Conservation (phyloP, 768 basidiomycete genomes). For the Leccinum fibrillosum region DNA sequence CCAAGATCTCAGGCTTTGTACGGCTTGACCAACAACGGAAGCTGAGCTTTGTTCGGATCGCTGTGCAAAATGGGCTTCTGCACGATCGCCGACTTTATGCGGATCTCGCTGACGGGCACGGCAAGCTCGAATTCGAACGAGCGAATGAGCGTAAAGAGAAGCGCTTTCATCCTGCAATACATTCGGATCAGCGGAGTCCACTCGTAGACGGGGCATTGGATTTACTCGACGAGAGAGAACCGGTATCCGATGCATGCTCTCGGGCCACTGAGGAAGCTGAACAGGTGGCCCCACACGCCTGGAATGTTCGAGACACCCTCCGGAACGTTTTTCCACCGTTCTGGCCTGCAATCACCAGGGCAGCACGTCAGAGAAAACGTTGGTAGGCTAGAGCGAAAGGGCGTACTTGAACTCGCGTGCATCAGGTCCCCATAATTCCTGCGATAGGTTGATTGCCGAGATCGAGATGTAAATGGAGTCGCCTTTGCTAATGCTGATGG, state of each 20-base stretch:
- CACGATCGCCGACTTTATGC: slow-evolving; percentile 29
- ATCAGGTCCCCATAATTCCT: slow-evolving; percentile 61
- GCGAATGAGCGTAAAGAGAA: slow-evolving; percentile 35
- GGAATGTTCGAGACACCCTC: slow-evolving; percentile 47
- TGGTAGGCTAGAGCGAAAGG: not conserved
- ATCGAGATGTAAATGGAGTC: slow-evolving; percentile 52
- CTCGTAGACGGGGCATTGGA: not conserved
- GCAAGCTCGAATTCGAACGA: slow-evolving; percentile 52
- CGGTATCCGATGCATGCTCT: slow-evolving; percentile 66
- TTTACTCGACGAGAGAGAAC: slow-evolving; percentile 59
- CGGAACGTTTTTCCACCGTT: slow-evolving; percentile 55
- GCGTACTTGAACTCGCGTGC: slow-evolving; percentile 53
- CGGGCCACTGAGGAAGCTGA: slow-evolving; percentile 64
- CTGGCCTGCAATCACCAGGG: not conserved
- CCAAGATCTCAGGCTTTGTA: not conserved
- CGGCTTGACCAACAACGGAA: slow-evolving; percentile 36
- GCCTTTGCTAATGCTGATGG: slow-evolving; percentile 40
- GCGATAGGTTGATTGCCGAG: slow-evolving; percentile 47
- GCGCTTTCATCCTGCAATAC: not conserved
- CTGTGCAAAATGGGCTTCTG: slow-evolving; percentile 42
- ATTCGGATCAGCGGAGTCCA: not conserved
- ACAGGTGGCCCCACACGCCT: slow-evolving; percentile 56
- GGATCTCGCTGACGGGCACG: slow-evolving; percentile 44
- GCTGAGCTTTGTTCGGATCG: slow-evolving; percentile 39
- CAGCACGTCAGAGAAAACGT: not conserved